These are phyloP conservation scores for Raphidocelis subcapitata DNA, from an alignment of 139 green algal species.

Conservation along the genomic window DNA sequence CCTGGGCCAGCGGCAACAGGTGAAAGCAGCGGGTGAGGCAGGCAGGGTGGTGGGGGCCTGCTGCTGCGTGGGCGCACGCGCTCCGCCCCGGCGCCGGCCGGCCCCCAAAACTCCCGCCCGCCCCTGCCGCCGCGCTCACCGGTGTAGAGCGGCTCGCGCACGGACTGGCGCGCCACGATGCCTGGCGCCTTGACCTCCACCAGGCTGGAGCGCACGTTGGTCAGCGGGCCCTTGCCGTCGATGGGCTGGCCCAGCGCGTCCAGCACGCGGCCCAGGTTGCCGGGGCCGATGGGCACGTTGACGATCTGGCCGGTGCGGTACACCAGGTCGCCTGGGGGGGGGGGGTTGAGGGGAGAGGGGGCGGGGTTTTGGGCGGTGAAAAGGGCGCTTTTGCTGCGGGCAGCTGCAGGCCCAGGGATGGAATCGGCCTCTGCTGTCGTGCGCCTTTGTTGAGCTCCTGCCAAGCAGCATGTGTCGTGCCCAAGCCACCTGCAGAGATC, in stretches of 20 bases:
- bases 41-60: background rate
- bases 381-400: no score
- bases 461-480: no score
- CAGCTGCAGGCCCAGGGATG: no score
- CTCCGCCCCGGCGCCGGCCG: background rate
- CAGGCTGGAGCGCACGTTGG: conserved; percentile 54
- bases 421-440: no score
- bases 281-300: conserved; percentile 83
- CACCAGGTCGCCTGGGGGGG: conserved; percentile 82
- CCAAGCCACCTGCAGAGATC: no score
- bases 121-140: conserved; percentile 11
- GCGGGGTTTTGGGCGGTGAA: background rate
- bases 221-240: conserved; percentile 82
- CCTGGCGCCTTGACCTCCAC: conserved; percentile 78
- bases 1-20: background rate
- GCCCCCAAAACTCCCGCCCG: no score
- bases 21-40: background rate
- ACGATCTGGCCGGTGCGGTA: conserved; percentile 90
- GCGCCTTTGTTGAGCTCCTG: no score
- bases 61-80: background rate
- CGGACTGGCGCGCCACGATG: conserved; percentile 62
- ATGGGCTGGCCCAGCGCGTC: conserved; percentile 87
- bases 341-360: conserved; percentile 35
- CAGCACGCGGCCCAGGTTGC: conserved; percentile 82
- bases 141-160: conserved; percentile 63